Base-by-base conservation (phyloP, 2,329 filamentous ascomycete species). In the Ramularia endophylla region DNA sequence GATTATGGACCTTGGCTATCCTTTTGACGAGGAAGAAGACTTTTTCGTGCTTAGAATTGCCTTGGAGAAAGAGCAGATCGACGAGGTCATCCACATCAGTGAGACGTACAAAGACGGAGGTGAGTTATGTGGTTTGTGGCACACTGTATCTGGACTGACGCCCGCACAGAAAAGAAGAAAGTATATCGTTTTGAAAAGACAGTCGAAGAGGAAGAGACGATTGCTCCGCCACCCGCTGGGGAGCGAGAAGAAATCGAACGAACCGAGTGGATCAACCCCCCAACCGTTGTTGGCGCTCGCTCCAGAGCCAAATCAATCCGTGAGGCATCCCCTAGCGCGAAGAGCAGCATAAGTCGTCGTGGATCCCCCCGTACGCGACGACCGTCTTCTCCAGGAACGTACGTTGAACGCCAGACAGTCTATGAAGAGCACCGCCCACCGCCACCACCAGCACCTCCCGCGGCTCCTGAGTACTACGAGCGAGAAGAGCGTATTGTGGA, bases 31-130 rank as follows among this genome's bases (percentile, higher is more conserved):
- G 68, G 87, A 95, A 85, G 87, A 84, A 28, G 82, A 84, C 52
- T 84, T 83, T 16, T 80, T 92, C 54, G 77, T 95, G 38, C 80
- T 97, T 25, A 80, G 85, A 53, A 83, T 86, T 58, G 89, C 90
- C 8, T 74, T 97, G 4, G 85, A 87, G 12, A 89, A 94, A 55
- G 80, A 90, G 13, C 87, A 95, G 55, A 95, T 95, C 49, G 88
- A 95, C 54, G 85, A 94, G 56, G 74, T 95, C 32, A 84, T 95
- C 55, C 83, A 80, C 56, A 71, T 88, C 36, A 94, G 87, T 63
- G 85, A 88, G 56, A 80, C 83, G 22, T 88, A 87, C 65, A 70
- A 69, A 58, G 67, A 69, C 37, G 61, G 55, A 36, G 62, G 69
- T 69, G 58, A 40, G 67, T 52, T 11, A 3, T 28, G n/a, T n/a